phyloP scores from a whole-genome alignment of 768 basidiomycete species.

The Hydnum rufescens region DNA sequence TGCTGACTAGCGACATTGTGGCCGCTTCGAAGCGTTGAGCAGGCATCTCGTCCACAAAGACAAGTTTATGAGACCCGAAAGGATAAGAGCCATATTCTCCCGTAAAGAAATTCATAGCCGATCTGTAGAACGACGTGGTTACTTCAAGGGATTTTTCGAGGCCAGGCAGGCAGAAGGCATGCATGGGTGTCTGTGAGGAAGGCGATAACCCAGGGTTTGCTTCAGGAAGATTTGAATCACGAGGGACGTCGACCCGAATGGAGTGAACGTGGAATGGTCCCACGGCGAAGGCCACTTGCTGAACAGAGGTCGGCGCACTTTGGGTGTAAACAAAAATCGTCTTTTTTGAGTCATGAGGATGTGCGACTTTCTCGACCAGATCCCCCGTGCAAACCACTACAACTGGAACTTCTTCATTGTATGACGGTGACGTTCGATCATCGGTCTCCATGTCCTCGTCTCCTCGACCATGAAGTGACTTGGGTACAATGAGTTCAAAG shows the following conservation, averaged over 20 bases:
- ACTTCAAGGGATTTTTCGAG: conserved; percentile 49
- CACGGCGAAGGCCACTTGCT: conserved; percentile 89
- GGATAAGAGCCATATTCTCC: conserved; percentile 92
- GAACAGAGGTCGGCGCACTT: conserved; percentile 71
- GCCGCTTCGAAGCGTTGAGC: conserved; percentile 69
- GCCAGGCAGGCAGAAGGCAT: conserved; percentile 86
- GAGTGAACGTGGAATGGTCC: conserved; percentile 76
- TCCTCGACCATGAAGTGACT: conserved; percentile 39
- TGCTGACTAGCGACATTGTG: conserved; percentile 56
- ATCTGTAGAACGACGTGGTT: conserved; percentile 58
- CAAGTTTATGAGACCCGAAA: conserved; percentile 82
- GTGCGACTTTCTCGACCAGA: conserved; percentile 82
- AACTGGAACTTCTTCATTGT: conserved; percentile 46
- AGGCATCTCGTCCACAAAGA: conserved; percentile 81
- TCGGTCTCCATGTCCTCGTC: conserved; percentile 22
- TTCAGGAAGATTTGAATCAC: background rate
- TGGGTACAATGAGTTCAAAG: conserved; percentile 85
- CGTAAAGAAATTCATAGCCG: conserved; percentile 82
- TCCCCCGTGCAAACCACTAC: conserved; percentile 90
- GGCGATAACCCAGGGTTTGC: conserved; percentile 17
- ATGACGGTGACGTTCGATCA: conserved; percentile 19
- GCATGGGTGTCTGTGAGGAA: conserved; percentile 45
- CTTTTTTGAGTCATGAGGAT: conserved; percentile 85
- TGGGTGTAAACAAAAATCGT: conserved; percentile 88
- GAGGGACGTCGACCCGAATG: conserved; percentile 33